Evolutionary conservation across 1,284 basidiomycete species (phyloP), one percentile per base, ranked within the genome.

Genomic region (Ceratobasidium papillatum): DNA sequence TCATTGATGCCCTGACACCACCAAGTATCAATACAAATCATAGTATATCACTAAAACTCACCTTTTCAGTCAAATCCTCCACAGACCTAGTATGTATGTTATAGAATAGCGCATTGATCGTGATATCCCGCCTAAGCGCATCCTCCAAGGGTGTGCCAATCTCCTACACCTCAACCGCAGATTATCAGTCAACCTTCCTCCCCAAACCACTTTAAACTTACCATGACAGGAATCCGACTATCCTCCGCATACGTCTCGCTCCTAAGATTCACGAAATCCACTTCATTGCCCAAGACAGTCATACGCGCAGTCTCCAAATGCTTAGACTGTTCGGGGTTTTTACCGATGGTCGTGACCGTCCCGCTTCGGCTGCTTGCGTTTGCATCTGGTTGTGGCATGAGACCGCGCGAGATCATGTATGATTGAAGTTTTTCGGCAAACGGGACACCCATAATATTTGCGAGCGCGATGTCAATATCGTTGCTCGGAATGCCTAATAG

Each of bases 251-350:
- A 99, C 78, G 93, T 95, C 82, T 99, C 98, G 76, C 91, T 94
- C 75, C 98, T 86, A 61, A 99, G 85, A 80, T 99, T 99, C 12
- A 99, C 98, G 79, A 99, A 92, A 82, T 99, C 98, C 68, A 99
- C 86, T 75, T 96, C 94, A 59, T 94, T 84, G 1, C 89, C 96
- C 63, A 95, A 86, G 32, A 99, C 85, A 38, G 88, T 89, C 38
- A 95, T 93, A n/a, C 92, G 93, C 0, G 96, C 97, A 0, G 98
- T 99, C 83, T 99, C 97, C 43, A 99, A 87, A 83, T 99, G 98
- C 82, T 99, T 99, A 73, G 94, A 97, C 84, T 99, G 98, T 61
- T 97, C 95, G 0, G 98, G 97, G 80, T 99, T 99, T 76, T 92
- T 92, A 69, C 94, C 94, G 75, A 99, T 96, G 80, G 91, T 94